Conservation (phyloP, 1,284 basidiomycete genomes). For the Cystobasidium sp. region DNA sequence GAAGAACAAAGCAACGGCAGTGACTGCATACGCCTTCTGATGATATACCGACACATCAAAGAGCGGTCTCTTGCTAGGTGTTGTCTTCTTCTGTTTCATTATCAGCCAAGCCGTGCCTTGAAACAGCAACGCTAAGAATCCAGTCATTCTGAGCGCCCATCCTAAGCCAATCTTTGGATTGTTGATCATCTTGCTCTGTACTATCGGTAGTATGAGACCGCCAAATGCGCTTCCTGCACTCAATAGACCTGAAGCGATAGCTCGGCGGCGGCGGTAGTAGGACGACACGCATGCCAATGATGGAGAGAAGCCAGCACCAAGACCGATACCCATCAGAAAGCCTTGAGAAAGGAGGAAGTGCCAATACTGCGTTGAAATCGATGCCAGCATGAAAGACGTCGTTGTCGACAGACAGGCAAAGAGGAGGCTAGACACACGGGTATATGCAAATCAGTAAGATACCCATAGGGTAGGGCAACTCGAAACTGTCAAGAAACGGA, state of each 20-base stretch:
- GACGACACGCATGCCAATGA: constrained; percentile 41
- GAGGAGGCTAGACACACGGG: constrained; percentile 10
- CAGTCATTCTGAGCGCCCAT: constrained; percentile 36
- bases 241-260: constrained; percentile 35
- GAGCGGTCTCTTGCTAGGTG: constrained; percentile 30
- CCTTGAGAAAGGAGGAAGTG: constrained; percentile 41
- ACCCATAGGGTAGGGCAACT: neutral
- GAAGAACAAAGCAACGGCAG: constrained; percentile 18
- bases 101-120: constrained; percentile 25
- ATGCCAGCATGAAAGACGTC: constrained; percentile 40
- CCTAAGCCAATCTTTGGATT: constrained; percentile 33
- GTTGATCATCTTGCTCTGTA: constrained; percentile 39
- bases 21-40: constrained; percentile 30
- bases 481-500: too few relatives aligned
- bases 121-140: constrained; percentile 32
- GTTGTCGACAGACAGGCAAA: constrained; percentile 24
- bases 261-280: constrained; percentile 38
- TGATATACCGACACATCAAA: constrained; percentile 39
- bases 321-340: constrained; percentile 36
- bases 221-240: constrained; percentile 39
- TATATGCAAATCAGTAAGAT: neutral
- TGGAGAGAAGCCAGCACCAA: constrained; percentile 28
- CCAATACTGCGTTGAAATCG: constrained; percentile 43
- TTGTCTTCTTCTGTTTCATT: constrained; percentile 37
- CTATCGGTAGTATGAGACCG: constrained; percentile 36